Conservation (phyloP, 2,329 filamentous ascomycete species). For the Fusarium chuoi region DNA sequence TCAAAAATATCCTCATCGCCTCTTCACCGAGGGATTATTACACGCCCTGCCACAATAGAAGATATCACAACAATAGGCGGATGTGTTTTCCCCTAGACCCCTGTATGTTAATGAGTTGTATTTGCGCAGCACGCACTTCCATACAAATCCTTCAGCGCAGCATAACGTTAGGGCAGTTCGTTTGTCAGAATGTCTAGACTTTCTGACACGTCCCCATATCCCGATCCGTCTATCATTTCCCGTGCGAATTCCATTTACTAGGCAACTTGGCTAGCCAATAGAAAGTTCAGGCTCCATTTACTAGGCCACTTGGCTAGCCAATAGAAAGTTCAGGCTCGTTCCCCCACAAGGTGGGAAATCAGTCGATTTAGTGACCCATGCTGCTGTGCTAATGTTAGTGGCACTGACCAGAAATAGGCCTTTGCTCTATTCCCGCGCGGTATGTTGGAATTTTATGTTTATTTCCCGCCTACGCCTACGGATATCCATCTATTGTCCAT, state of each 20-base stretch:
- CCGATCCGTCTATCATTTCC: constrained; percentile 23
- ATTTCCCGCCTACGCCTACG: background rate
- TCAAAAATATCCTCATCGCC: constrained; percentile 19
- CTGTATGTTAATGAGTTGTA: constrained; percentile 1
- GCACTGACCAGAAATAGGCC: background rate
- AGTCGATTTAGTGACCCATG: constrained; percentile 22
- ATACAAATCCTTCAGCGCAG: background rate
- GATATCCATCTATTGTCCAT: background rate
- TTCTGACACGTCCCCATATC: constrained; percentile 5
- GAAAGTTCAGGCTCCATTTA: constrained; percentile 2
- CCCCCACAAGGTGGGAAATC: constrained; percentile 35
- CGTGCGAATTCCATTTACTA: background rate
- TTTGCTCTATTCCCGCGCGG: background rate
- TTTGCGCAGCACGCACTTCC: background rate
- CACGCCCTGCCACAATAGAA: constrained; percentile 20
- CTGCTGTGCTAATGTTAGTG: background rate
- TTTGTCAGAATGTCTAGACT: background rate
- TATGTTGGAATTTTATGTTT: background rate
- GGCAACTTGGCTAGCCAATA: background rate
- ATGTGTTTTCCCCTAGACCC: background rate
- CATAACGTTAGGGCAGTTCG: background rate
- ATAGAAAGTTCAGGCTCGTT: constrained; percentile 1
- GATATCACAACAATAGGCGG: background rate
- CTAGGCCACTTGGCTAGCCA: background rate
- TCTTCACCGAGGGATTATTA: background rate